These are phyloP conservation scores for Komagataella pseudopastoris DNA, from an alignment of 805 yeast species.

Conservation along the genomic window DNA sequence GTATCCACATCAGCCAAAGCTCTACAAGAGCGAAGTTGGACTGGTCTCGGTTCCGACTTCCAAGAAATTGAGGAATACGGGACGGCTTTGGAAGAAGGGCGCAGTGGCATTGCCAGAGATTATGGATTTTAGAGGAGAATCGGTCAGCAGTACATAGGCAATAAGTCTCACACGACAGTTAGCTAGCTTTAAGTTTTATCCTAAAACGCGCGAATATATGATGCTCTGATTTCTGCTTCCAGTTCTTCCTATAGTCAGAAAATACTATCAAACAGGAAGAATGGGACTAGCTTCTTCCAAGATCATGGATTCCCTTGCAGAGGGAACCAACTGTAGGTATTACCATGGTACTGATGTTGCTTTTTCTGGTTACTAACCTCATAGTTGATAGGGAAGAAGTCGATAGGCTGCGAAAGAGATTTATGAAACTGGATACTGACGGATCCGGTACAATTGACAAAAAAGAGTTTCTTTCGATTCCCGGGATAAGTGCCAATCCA, in stretches of 20 bases:
- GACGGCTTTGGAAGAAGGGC: conserved; percentile 72
- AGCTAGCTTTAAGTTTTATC: too few relatives aligned
- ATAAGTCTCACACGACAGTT: neutral
- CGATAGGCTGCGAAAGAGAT: conserved; percentile 80
- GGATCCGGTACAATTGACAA: conserved; percentile 86
- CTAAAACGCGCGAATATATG: neutral
- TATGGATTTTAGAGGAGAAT: conserved; percentile 25
- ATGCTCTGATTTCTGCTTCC: neutral
- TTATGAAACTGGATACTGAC: conserved; percentile 91
- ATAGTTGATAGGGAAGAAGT: conserved; percentile 82
- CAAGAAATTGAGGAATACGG: conserved; percentile 36
- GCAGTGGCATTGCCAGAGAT: conserved; percentile 82
- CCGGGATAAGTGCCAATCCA: conserved; percentile 86
- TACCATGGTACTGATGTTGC: neutral
- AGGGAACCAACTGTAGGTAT: conserved; percentile 64
- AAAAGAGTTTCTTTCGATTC: conserved; percentile 81
- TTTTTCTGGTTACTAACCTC: conserved; percentile 2
- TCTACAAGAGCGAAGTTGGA: conserved; percentile 67
- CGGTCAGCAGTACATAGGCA: neutral
- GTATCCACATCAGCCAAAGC: conserved; percentile 79
- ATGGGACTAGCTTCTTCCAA: conserved; percentile 57
- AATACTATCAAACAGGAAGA: neutral
- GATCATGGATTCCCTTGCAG: conserved; percentile 33
- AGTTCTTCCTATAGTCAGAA: neutral
- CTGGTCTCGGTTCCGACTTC: conserved; percentile 84